Base-by-base conservation (phyloP, 495 filamentous ascomycete genomes). In the Trichoderma virens region DNA sequence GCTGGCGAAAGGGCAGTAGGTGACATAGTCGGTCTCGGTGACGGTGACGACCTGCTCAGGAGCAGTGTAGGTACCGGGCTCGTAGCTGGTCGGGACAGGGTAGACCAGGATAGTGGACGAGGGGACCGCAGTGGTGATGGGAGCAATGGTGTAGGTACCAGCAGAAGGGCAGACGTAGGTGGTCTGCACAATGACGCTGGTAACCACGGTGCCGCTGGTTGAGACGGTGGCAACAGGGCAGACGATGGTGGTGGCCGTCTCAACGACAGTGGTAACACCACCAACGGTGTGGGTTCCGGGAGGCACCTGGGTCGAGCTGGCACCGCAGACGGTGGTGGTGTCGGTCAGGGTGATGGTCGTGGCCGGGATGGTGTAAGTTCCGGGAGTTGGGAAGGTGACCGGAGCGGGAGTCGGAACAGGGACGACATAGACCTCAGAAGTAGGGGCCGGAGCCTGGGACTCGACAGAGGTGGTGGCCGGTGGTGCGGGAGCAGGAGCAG, bases 81-180 rank as follows among this genome's bases (percentile, higher is more conserved):
- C 76, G 73, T 84, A 83, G 69, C 80, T 86, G 59, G 85, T 82
- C 54, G 87, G 80, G 61, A 83, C 85, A 13, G 90, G 89, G 77
- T 88, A 85, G 67, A 88, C 84, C 34, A 83, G 82, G 67, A 83
- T 84, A 64, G 76, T 79, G 68, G 73, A 73, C 59, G 80, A 76
- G 35, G 75, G 70, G 61, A 80, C 76, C 59, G 84, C 80, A 64
- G 85, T 88, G 70, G 87, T 89, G 71, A 80, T 82, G 28, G 88
- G 88, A 68, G 83, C 87, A 69, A 93, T 87, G 72, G 87, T 91
- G 81, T 93, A 93, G 64, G 88, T 92, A 74, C 90, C 90, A 72
- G 90, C 80, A 47, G 79, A 79, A 68, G 90, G 88, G 87, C 89
- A 92, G 69, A 87, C 83, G 74, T 88, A 92, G 70, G 87, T 89